Conservation (phyloP, 768 basidiomycete species). For the Cystobasidium ongulense region DNA sequence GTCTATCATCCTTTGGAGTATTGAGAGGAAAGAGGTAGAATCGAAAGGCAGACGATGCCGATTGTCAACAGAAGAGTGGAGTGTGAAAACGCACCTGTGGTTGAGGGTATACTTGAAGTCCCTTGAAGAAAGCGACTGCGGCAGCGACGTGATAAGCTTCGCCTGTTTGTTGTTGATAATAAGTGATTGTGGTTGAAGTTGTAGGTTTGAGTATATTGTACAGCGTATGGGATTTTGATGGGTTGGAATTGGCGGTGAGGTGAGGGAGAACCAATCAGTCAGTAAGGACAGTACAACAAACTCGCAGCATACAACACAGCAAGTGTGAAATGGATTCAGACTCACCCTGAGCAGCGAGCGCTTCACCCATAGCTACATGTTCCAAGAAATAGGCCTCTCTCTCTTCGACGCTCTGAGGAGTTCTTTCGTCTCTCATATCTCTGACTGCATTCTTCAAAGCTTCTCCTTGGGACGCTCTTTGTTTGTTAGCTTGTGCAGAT, state of each 20-base stretch:
- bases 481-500: conserved; percentile 46
- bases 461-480: conserved; percentile 46
- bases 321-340: conserved; percentile 19
- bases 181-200: not conserved
- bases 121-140: conserved; percentile 84
- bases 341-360: conserved; percentile 65
- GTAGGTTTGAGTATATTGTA: too few species aligned
- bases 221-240: too few species aligned
- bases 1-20: not conserved
- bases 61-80: not conserved
- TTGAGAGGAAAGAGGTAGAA: too few species aligned
- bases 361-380: conserved; percentile 79
- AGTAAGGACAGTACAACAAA: too few species aligned
- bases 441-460: conserved; percentile 51
- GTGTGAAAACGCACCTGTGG: not conserved
- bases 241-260: too few species aligned
- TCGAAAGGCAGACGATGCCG: not conserved
- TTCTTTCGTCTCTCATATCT: conserved; percentile 58
- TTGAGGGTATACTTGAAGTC: conserved; percentile 78
- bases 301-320: not conserved
- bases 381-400: conserved; percentile 86
- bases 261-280: too few species aligned
- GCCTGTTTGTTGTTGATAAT: conserved; percentile 50
- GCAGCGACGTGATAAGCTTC: conserved; percentile 67
- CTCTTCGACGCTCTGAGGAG: conserved; percentile 47